These are phyloP conservation scores for Priceomyces castillae DNA, from an alignment of 805 yeast genomes.

Conservation along the genomic window DNA sequence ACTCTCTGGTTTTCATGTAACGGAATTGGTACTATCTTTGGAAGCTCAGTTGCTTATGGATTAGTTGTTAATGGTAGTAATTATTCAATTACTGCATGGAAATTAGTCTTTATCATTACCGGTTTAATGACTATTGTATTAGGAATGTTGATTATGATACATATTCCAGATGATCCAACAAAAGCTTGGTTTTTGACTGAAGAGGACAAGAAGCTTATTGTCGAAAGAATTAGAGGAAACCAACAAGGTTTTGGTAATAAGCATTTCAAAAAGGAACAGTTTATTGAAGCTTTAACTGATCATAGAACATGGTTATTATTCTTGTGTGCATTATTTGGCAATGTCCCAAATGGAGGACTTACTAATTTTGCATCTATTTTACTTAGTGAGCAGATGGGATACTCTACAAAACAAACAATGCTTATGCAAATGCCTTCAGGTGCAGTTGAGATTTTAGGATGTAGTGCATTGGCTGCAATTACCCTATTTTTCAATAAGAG, in stretches of 20 bases:
- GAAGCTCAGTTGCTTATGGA: slow-evolving; percentile 55
- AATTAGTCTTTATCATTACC: slow-evolving; percentile 52
- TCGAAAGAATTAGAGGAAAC: slow-evolving; percentile 28
- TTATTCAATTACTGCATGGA: slow-evolving; percentile 55
- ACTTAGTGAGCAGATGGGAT: slow-evolving; percentile 22
- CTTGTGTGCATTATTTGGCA: slow-evolving; percentile 21
- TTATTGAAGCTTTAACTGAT: slow-evolving; percentile 35
- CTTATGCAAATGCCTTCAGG: slow-evolving; percentile 37
- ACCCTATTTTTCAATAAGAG: slow-evolving; percentile 28
- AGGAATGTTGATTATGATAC: slow-evolving; percentile 46
- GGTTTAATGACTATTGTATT: slow-evolving; percentile 57
- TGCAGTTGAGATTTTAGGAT: slow-evolving; percentile 27
- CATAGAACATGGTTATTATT: slow-evolving; percentile 35
- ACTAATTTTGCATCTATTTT: slow-evolving; percentile 35
- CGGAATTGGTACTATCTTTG: slow-evolving; percentile 37
- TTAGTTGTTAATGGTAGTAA: slow-evolving; percentile 34
- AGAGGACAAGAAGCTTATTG: slow-evolving; percentile 32
- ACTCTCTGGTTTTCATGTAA: slow-evolving; percentile 36
- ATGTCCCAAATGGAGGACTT: slow-evolving; percentile 38
- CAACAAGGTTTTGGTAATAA: slow-evolving; percentile 45
- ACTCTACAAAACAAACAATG: slow-evolving; percentile 19
- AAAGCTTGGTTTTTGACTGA: slow-evolving; percentile 38
- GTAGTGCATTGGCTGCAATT: slow-evolving; percentile 15
- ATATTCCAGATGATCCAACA: slow-evolving; percentile 39
- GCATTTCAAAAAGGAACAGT: slow-evolving; percentile 35